phyloP scores from a whole-genome alignment of 148 eudicot species.

The Rhododendron griersonianum region DNA sequence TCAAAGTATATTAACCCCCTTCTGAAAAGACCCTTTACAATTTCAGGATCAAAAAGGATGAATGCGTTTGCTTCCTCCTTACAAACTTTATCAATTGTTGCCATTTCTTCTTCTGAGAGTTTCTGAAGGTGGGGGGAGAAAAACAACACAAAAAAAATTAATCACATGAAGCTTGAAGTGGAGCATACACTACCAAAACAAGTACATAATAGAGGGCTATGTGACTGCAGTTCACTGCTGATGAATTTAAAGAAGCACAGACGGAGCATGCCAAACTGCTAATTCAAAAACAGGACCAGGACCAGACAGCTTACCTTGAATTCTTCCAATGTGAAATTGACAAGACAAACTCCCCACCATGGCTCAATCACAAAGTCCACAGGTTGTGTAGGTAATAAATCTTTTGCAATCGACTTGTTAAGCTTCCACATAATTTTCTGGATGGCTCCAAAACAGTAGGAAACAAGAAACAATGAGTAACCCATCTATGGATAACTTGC shows the following conservation, averaged over 20 bases:
- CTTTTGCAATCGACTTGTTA: constrained; percentile 96
- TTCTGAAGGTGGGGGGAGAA: constrained; percentile 38
- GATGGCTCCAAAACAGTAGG: constrained; percentile 41
- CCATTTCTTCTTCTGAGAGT: constrained; percentile 96
- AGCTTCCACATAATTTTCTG: constrained; percentile 99
- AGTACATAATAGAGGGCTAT: not conserved
- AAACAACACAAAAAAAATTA: not conserved
- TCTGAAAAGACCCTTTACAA: constrained; percentile 72
- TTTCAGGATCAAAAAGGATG: constrained; percentile 78
- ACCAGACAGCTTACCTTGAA: constrained; percentile 61
- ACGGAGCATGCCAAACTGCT: not conserved
- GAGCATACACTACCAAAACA: not conserved
- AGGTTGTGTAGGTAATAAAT: constrained; percentile 82
- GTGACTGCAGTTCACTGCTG: not conserved
- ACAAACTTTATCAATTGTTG: constrained; percentile 94
- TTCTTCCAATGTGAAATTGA: constrained; percentile 95
- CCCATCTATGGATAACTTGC: not conserved
- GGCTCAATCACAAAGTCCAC: constrained; percentile 86
- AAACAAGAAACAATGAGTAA: constrained; percentile 14
- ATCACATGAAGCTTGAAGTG: not conserved
- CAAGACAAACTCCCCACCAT: constrained; percentile 99
- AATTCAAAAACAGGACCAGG: not conserved
- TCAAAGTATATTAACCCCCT: constrained; percentile 93
- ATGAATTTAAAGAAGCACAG: not conserved
- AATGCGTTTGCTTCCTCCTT: constrained; percentile 93